Evolutionary conservation across 129 eudicot species (phyloP), one percentile per base, ranked within the genome.

Genomic region (Flaveria sonorensis): DNA sequence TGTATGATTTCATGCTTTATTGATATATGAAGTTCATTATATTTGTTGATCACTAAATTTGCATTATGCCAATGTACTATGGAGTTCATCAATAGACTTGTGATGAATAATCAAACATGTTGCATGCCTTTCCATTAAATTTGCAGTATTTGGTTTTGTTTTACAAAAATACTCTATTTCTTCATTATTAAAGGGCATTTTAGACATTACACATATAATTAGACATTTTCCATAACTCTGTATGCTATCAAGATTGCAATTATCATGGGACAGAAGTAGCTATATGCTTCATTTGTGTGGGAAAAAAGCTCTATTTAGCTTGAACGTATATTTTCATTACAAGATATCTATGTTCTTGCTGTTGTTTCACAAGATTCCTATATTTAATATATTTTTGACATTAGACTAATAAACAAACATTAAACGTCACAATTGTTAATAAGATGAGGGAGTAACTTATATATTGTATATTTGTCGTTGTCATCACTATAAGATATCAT

Each of bases 171-270:
- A 30, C 6, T 30, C 36, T 30, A 30, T 30, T 30, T 3, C 3
- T 5, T 30, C 36, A 4, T 30, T 30, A 30, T 30, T 30, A 30
- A 4, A 30, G 36, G 36, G 0, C 36, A 5, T 30, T 30, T 30
- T 30, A 30, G 36, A 30, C 40, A 0, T 4, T 43, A 6, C 7
- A 52, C 60, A 36, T 40, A 39, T 76, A 13, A 51, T 32, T 16
- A 8, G 21, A n/a, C 59, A 57, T 19, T 59, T 78, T 26, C 19
- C 36, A 11, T 52, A 65, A 36, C 43, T 47, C 6, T 0, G 0
- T 76, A 9, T 47, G 73, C 65, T 20, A 20, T 48, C 46, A 76
- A 51, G 47, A 57, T 10, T 46, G 71, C 71, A 75, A 45, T 61
- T 62, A 5, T 63, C 72, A 64, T 46, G 63, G 46, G n/a, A 18